A percentile compares a stretch with the other conserved stretches of the same genome.
Evolutionary conservation across 2,329 filamentous ascomycete genomes (phyloP).

Genomic region (Neopestalotiopsis clavispora): DNA sequence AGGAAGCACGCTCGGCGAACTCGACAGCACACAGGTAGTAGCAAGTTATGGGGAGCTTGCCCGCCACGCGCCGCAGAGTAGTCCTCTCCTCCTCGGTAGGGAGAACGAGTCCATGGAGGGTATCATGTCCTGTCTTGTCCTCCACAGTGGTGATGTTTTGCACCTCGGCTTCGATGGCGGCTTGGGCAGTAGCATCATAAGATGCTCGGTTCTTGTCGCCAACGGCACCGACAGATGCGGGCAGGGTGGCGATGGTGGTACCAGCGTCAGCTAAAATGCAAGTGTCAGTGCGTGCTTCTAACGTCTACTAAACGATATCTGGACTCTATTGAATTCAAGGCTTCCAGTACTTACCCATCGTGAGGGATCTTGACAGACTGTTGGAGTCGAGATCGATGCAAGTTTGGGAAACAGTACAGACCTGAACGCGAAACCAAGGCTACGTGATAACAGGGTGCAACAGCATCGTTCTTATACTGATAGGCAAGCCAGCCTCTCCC

Average conservation of each 20-base stretch:
- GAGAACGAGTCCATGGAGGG: slow-evolving; percentile 34
- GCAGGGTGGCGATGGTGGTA: slow-evolving; percentile 28
- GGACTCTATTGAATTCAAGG: background rate
- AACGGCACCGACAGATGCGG: slow-evolving; percentile 29
- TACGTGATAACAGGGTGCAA: background rate
- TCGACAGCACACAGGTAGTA: slow-evolving; percentile 55
- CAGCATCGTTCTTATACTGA: background rate
- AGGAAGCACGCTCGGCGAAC: slow-evolving; percentile 56
- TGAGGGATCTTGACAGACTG: background rate
- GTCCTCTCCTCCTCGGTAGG: slow-evolving; percentile 52
- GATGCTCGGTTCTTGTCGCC: slow-evolving; percentile 24
- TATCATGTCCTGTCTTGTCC: slow-evolving; percentile 30
- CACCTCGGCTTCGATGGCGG: slow-evolving; percentile 13
- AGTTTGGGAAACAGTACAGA: background rate
- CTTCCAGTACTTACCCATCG: background rate
- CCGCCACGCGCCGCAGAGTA: slow-evolving; percentile 52
- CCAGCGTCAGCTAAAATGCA: slow-evolving; percentile 22
- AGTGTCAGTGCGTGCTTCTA: background rate
- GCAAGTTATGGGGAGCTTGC: slow-evolving; percentile 44
- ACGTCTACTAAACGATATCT: background rate
- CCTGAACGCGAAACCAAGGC: background rate
- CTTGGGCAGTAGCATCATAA: slow-evolving; percentile 15
- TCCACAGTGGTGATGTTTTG: slow-evolving; percentile 12
- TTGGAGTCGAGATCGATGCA: background rate
- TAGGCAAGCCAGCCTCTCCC: background rate